phyloP scores from a whole-genome alignment of 1,284 basidiomycete genomes.

The Trametes versicolor region DNA sequence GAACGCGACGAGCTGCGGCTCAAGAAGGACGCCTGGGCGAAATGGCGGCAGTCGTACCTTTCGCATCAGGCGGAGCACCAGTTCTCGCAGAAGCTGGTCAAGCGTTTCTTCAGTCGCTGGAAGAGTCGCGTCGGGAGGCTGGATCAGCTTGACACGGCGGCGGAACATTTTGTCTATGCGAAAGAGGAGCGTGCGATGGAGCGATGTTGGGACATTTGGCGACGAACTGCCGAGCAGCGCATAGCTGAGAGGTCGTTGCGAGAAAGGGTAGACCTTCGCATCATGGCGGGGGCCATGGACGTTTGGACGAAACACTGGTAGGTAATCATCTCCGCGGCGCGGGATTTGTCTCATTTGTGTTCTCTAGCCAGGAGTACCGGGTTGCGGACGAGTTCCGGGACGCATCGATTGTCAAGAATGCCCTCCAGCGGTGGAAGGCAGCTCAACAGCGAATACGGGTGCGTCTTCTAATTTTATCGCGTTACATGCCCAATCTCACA shows the following conservation, averaged over 20 bases:
- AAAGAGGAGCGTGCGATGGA: conserved; percentile 49
- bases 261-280: conserved; percentile 54
- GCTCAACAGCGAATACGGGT: conserved; percentile 61
- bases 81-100: conserved; percentile 53
- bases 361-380: conserved; percentile 53
- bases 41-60: conserved; percentile 68
- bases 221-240: conserved; percentile 52
- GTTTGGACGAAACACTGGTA: conserved; percentile 68
- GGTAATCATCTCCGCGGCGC: conserved; percentile 38
- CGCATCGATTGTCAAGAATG: conserved; percentile 53
- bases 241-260: conserved; percentile 55
- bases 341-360: neutral
- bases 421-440: conserved; percentile 64
- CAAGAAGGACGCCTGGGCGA: conserved; percentile 62
- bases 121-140: conserved; percentile 51
- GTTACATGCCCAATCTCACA: neutral
- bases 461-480: conserved; percentile 37
- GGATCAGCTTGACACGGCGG: conserved; percentile 55
- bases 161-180: conserved; percentile 54
- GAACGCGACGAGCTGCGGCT: conserved; percentile 60
- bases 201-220: conserved; percentile 66
- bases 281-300: conserved; percentile 57
- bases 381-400: conserved; percentile 57
- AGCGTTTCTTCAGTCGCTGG: conserved; percentile 61
- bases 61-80: conserved; percentile 59